Percentiles rank a stretch among this genome's conserved stretches.
Evolutionary conservation across 148 eudicot species (phyloP).

Genomic region (Spergularia bocconei): DNA sequence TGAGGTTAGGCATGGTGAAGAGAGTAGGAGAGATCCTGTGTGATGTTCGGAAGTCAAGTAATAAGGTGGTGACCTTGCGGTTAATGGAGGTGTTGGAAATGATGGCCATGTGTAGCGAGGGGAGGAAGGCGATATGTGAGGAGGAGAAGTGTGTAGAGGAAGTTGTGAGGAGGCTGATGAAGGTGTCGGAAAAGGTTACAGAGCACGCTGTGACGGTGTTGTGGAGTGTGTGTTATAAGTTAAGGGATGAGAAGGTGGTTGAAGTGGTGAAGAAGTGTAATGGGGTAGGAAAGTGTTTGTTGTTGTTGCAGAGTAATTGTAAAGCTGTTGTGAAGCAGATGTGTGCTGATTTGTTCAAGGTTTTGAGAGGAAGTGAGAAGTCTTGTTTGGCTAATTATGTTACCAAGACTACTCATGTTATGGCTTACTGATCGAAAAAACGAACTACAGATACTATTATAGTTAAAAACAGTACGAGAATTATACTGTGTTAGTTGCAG

Average conservation of each 20-base stretch:
- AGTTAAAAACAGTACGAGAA: no score
- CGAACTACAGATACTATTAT: background rate
- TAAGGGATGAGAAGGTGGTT: slow-evolving; percentile 47
- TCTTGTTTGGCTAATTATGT: slow-evolving; percentile 58
- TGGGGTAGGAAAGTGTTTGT: slow-evolving; percentile 60
- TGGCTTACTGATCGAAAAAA: slow-evolving; percentile 34
- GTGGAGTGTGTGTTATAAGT: slow-evolving; percentile 64
- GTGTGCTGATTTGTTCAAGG: slow-evolving; percentile 68
- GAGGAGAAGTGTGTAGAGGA: slow-evolving; percentile 42
- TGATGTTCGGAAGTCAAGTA: slow-evolving; percentile 7
- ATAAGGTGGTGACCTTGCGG: slow-evolving; percentile 23
- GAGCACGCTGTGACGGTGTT: slow-evolving; percentile 69
- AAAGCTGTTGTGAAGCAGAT: slow-evolving; percentile 46
- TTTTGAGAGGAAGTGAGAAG: slow-evolving; percentile 53
- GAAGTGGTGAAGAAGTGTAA: slow-evolving; percentile 39
- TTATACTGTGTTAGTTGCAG: no score
- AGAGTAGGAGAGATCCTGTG: slow-evolving; percentile 41
- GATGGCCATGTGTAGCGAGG: slow-evolving; percentile 53
- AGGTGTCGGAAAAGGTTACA: slow-evolving; percentile 52
- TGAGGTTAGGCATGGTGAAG: slow-evolving; percentile 41
- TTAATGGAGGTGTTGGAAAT: slow-evolving; percentile 42
- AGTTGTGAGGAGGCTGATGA: slow-evolving; percentile 53
- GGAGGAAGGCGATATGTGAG: slow-evolving; percentile 48
- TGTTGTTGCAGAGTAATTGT: slow-evolving; percentile 78
- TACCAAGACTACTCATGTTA: slow-evolving; percentile 68